These are phyloP conservation scores for Karstenula rhodostoma DNA, from an alignment of 2,329 filamentous ascomycete species.

Conservation along the genomic window DNA sequence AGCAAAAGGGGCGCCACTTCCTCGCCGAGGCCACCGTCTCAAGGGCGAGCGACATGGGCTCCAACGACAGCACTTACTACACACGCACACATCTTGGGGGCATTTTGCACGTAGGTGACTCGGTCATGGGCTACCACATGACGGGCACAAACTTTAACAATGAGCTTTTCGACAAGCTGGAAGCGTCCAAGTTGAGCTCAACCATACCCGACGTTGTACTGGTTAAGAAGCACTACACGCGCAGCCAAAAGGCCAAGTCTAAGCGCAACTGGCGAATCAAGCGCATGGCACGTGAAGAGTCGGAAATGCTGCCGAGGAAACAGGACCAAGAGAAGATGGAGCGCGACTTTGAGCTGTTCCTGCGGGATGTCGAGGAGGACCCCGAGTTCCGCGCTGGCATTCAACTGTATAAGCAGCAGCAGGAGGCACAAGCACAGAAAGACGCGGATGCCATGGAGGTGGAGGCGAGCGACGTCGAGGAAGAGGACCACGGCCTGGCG, in stretches of 20 bases:
- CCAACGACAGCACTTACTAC: conserved; percentile 88
- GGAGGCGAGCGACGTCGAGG: conserved; percentile 62
- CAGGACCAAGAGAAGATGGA: conserved; percentile 88
- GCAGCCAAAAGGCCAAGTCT: conserved; percentile 74
- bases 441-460: conserved; percentile 73
- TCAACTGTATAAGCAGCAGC: conserved; percentile 80
- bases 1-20: conserved; percentile 79
- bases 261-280: conserved; percentile 89
- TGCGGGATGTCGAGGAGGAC: conserved; percentile 96
- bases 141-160: conserved; percentile 94
- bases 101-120: conserved; percentile 87
- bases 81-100: conserved; percentile 88
- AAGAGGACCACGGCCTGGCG: conserved; percentile 61
- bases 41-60: conserved; percentile 83
- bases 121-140: conserved; percentile 92
- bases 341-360: conserved; percentile 94
- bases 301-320: conserved; percentile 85
- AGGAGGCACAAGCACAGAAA: conserved; percentile 55
- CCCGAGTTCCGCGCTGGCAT: conserved; percentile 84
- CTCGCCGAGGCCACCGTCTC: conserved; percentile 90
- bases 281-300: conserved; percentile 90
- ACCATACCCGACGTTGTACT: conserved; percentile 90
- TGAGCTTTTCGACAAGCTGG: conserved; percentile 80
- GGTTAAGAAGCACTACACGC: conserved; percentile 95
- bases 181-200: conserved; percentile 78